Percentiles rank a stretch among this genome's conserved stretches.
Conservation (phyloP, 2,329 filamentous ascomycete genomes). For the Helminthosporium solani region DNA sequence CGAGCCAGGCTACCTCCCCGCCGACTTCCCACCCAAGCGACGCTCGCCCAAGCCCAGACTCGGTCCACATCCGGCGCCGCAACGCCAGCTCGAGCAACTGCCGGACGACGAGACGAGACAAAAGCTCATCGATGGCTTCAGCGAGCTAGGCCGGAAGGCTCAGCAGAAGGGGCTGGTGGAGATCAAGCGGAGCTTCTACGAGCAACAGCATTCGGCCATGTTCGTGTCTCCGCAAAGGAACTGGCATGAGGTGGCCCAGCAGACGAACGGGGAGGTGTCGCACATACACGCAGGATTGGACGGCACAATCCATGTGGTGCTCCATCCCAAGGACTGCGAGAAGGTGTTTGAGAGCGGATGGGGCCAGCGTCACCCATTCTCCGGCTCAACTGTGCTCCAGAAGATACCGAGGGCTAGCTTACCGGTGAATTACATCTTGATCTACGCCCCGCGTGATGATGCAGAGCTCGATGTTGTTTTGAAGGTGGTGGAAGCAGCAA, state of each 20-base stretch:
- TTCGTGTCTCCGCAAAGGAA: constrained; percentile 13
- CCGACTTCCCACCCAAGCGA: constrained; percentile 15
- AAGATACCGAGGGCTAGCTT: constrained; percentile 11
- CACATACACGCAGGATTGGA: constrained; percentile 21
- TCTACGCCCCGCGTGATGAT: constrained; percentile 23
- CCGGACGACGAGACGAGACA: constrained; percentile 15
- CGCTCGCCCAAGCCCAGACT: constrained; percentile 14
- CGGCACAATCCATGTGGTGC: constrained; percentile 18
- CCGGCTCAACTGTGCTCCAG: constrained; percentile 7
- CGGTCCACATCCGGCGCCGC: constrained; percentile 19
- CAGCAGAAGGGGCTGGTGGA: constrained; percentile 16
- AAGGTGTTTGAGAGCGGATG: constrained; percentile 17
- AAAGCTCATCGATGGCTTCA: constrained; percentile 12
- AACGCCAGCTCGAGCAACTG: constrained; percentile 20
- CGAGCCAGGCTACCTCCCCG: constrained; percentile 14
- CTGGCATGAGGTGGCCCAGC: constrained; percentile 16
- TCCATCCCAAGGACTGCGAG: constrained; percentile 19
- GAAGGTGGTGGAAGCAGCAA: constrained; percentile 15
- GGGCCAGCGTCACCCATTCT: constrained; percentile 19
- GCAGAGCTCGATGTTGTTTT: constrained; percentile 21
- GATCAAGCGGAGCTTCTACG: constrained; percentile 14
- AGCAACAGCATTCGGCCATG: constrained; percentile 18
- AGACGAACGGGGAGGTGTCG: constrained; percentile 19
- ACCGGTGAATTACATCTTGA: constrained; percentile 21
- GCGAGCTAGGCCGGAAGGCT: constrained; percentile 9